Base-by-base conservation (phyloP, 2,329 filamentous ascomycete genomes). In the Penicillium italicum region DNA sequence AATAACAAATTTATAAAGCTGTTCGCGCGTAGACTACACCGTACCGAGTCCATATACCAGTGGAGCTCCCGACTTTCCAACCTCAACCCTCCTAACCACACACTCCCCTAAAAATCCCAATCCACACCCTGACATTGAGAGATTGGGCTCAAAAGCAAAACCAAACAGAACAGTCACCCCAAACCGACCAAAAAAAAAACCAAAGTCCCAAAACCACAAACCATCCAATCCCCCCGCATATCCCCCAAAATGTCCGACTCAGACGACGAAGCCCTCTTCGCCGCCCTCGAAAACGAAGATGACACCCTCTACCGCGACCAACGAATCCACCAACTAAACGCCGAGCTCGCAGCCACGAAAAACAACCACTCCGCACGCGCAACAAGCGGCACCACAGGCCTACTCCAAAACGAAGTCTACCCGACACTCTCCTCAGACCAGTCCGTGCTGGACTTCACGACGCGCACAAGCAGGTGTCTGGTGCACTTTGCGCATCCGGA, bases 401-500 rank as follows among this genome's bases (percentile, higher is more conserved):
- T 68, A 55, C 45, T 66, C 46, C 61, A 64, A 45, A 61, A 68
- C 53, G 62, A 64, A 41, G 62, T 66, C 44, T 76, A 75, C 62
- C 72, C 73, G 1, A 75, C 74, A 1, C 62, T 79, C 5, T 57
- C 63, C 49, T 78, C 79, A 57, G 84, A 87, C 66, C 82, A 85
- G 67, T 69, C 76, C 12, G 70, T 86, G 40, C 79, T 87, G 67
- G 79, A 83, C 60, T 82, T 85, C 60, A 85, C 84, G 9, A 86
- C 84, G 8, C 76, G 78, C 45, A 79, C 79, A 12, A 78, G 82
- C 57, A 72, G 79, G 26, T 85, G 81, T 62, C 76, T 86, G 1
- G 80, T 86, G 24, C 84, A 87, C 67, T 87, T 87, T 69, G 83
- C 81, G 68, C 85, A 86, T 65, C 78, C 82, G 3, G 84, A 86